Evolutionary conservation across 2,329 filamentous ascomycete species (phyloP).

Genomic region (Coniochaeta sp.): DNA sequence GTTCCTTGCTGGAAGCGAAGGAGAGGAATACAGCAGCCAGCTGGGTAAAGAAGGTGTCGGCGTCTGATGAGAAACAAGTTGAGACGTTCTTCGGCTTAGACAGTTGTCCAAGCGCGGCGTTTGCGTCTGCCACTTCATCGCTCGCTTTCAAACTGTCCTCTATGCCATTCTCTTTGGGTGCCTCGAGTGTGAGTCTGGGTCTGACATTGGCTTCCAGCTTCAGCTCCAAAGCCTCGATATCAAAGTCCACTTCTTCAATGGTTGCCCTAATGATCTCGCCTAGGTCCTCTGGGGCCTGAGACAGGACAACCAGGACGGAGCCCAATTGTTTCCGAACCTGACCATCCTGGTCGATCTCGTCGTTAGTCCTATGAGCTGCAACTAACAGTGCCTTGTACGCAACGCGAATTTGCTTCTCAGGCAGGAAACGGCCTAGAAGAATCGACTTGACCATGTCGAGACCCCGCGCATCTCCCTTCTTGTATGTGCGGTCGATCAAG

Average conservation of each 20-base stretch:
- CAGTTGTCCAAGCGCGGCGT: conserved; percentile 29
- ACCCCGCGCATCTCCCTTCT: conserved; percentile 48
- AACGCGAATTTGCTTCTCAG: conserved; percentile 54
- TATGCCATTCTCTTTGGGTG: conserved; percentile 34
- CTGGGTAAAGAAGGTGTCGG: conserved; percentile 47
- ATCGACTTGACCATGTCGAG: conserved; percentile 55
- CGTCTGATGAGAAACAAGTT: conserved; percentile 44
- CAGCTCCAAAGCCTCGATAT: conserved; percentile 69
- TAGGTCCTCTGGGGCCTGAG: conserved; percentile 48
- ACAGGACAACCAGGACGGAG: conserved; percentile 58
- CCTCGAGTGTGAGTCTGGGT: conserved; percentile 39
- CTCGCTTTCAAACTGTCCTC: conserved; percentile 13
- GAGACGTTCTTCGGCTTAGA: conserved; percentile 20
- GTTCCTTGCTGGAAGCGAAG: conserved; percentile 36
- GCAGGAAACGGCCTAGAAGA: conserved; percentile 51
- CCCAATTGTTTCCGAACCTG: conserved; percentile 57
- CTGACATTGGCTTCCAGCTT: conserved; percentile 65
- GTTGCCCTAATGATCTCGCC: conserved; percentile 60
- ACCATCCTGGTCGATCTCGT: conserved; percentile 44
- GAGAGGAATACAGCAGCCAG: conserved; percentile 52
- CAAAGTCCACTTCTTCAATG: conserved; percentile 59
- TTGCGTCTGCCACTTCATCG: conserved; percentile 25
- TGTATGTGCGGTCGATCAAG: conserved; percentile 52
- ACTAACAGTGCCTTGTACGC: conserved; percentile 59
- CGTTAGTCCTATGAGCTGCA: conserved; percentile 49